phyloP scores from a whole-genome alignment of 23 red algal species.

The Gracilariopsis chorda region DNA sequence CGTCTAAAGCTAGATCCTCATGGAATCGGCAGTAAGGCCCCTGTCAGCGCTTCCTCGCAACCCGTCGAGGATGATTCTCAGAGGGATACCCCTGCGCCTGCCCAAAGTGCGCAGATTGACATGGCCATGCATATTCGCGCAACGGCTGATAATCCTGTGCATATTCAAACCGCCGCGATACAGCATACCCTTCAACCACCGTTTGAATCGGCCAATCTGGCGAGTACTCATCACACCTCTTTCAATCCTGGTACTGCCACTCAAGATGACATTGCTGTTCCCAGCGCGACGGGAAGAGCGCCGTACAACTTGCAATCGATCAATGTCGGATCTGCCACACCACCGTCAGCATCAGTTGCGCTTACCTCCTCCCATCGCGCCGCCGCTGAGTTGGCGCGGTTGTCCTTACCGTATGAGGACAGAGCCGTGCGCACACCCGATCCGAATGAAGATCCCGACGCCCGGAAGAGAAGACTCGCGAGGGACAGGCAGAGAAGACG shows the following conservation, averaged over 20 bases:
- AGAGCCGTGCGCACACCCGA: not conserved
- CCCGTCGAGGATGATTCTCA: not conserved
- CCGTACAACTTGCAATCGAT: not conserved
- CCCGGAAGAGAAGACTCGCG: conserved; percentile 29
- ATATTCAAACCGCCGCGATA: not conserved
- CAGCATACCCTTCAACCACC: not conserved
- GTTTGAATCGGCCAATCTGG: not conserved
- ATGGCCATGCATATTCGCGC: not conserved
- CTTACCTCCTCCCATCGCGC: not conserved
- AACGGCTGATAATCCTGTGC: not conserved
- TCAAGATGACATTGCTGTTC: not conserved
- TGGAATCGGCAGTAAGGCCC: not conserved
- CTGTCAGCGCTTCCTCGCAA: not conserved
- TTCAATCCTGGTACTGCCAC: not conserved
- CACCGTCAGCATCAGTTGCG: not conserved
- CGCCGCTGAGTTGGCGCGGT: not conserved
- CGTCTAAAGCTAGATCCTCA: conserved; percentile 36
- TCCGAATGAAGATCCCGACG: not conserved
- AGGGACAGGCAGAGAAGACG: conserved; percentile 51
- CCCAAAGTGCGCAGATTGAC: not conserved
- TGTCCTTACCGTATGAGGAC: not conserved
- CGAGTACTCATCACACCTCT: not conserved
- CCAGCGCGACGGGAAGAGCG: not conserved
- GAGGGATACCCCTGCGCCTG: not conserved
- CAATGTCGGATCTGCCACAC: not conserved